Percentiles rank a stretch among this genome's conserved stretches.
Conservation (phyloP, 768 basidiomycete genomes). For the Calocybe indica region DNA sequence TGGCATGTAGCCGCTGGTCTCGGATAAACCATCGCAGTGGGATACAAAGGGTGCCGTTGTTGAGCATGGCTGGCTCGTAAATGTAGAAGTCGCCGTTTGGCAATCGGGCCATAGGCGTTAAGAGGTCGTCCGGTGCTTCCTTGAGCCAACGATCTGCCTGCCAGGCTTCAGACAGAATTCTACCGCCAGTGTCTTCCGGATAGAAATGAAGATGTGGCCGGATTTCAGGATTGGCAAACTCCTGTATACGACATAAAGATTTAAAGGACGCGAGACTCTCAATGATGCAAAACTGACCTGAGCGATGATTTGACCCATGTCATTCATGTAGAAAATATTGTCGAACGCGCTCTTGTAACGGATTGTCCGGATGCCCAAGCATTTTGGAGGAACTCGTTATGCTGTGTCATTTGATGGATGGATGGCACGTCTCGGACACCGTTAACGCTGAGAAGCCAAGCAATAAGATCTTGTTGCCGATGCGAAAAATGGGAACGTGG, state of each 20-base stretch:
- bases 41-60: slow-evolving; percentile 10
- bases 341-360: slow-evolving; percentile 18
- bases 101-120: slow-evolving; percentile 2
- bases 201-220: slow-evolving; percentile 17
- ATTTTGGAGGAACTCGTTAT: slow-evolving; percentile 13
- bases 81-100: slow-evolving; percentile 15
- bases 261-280: neutral
- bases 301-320: slow-evolving; percentile 15
- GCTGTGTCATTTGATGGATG: neutral
- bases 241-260: slow-evolving; percentile 11
- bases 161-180: slow-evolving; percentile 2
- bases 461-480: slow-evolving; percentile 15
- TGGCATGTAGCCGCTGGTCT: slow-evolving; percentile 8
- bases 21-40: slow-evolving; percentile 19
- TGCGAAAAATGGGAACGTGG: slow-evolving; percentile 18
- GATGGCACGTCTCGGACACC: slow-evolving; percentile 11
- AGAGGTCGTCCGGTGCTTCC: neutral
- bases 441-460: slow-evolving; percentile 15
- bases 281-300: slow-evolving; percentile 11
- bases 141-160: slow-evolving; percentile 15
- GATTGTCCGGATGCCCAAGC: slow-evolving; percentile 18
- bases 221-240: slow-evolving; percentile 25
- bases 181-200: slow-evolving; percentile 17
- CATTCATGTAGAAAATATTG: slow-evolving; percentile 21
- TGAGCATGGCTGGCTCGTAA: slow-evolving; percentile 17